phyloP scores from a whole-genome alignment of 257 asterid genomes.

The Plantago ovata region DNA sequence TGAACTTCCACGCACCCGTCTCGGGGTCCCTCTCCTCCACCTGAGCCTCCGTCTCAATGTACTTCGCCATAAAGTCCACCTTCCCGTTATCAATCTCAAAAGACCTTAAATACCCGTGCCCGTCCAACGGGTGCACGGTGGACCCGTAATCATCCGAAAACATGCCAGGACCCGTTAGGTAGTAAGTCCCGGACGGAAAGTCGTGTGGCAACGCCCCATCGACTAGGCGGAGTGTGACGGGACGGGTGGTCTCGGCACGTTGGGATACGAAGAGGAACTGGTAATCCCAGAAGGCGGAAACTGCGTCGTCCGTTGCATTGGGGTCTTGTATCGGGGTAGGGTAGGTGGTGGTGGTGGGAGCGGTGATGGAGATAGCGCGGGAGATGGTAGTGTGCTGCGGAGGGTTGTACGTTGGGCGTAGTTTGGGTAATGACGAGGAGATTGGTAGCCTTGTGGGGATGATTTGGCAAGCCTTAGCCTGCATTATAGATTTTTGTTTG shows the following conservation, averaged over 20 bases:
- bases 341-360: conserved; percentile 23
- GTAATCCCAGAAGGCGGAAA: conserved; percentile 83
- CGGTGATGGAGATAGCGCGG: conserved; percentile 64
- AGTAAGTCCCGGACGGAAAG: conserved; percentile 83
- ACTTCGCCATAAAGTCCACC: conserved; percentile 82
- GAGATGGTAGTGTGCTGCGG: conserved; percentile 34
- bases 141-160: conserved; percentile 94
- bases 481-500: conserved; percentile 45
- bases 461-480: conserved; percentile 55
- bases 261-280: conserved; percentile 87
- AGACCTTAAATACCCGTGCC: conserved; percentile 82
- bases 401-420: conserved; percentile 37
- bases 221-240: conserved; percentile 62
- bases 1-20: conserved; percentile 88
- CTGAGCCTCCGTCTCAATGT: conserved; percentile 93
- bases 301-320: conserved; percentile 50
- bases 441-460: conserved; percentile 44
- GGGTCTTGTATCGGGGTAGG: conserved; percentile 16
- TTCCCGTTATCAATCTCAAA: conserved; percentile 46
- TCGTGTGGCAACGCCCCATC: conserved; percentile 77
- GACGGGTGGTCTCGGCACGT: conserved; percentile 66
- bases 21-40: conserved; percentile 76
- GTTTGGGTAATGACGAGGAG: conserved; percentile 33
- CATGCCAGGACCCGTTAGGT: conserved; percentile 87
- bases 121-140: conserved; percentile 96